Conservation (phyloP, 78 protist species). For the Dictyostelium capitatum region DNA sequence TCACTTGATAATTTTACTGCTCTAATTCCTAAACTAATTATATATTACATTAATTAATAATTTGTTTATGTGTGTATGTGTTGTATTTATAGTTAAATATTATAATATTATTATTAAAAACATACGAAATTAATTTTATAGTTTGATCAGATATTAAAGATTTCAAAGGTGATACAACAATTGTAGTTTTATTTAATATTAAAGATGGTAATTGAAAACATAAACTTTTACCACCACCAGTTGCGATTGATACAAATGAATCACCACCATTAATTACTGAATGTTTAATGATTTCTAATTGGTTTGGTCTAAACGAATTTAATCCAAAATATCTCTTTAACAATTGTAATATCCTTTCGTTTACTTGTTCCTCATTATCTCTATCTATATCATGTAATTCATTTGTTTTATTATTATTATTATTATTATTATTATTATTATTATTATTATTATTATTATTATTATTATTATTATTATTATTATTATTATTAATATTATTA, state of each 20-base stretch:
- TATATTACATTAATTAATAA: constrained; percentile 5
- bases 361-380: neutral
- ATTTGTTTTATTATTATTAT: neutral
- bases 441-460: constrained; percentile 11
- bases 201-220: constrained; percentile 70
- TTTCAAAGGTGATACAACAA: constrained; percentile 93
- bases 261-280: constrained; percentile 16
- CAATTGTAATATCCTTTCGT: neutral
- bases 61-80: no score
- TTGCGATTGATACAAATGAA: constrained; percentile 65
- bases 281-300: constrained; percentile 31
- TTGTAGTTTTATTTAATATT: constrained; percentile 40
- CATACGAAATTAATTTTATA: constrained; percentile 34
- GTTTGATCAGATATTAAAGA: constrained; percentile 91
- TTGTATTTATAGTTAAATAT: no score
- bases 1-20: constrained; percentile 26
- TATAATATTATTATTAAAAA: no score
- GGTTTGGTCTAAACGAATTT: constrained; percentile 34
- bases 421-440: neutral
- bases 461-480: constrained; percentile 20
- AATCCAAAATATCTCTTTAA: constrained; percentile 59
- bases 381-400: neutral
- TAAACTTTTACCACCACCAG: constrained; percentile 68
- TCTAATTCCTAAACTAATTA: constrained; percentile 36
- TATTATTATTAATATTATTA: neutral